Evolutionary conservation across 305 asterid species (phyloP).

Genomic region (Fraxinus albicans): DNA sequence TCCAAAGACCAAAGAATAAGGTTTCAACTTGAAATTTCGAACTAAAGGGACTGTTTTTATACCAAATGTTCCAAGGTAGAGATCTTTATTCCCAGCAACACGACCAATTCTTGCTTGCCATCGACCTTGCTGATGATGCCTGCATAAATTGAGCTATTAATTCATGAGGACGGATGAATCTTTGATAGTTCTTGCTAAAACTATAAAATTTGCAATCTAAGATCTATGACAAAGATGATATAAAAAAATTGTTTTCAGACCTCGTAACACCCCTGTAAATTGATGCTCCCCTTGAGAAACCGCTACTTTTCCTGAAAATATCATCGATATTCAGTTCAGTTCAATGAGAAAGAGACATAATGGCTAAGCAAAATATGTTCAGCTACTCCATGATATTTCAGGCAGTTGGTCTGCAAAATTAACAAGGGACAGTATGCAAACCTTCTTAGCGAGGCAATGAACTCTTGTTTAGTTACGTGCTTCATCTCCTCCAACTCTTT

Average conservation of each 20-base stretch:
- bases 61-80: conserved; percentile 96
- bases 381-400: background rate
- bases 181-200: background rate
- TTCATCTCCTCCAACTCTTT: conserved; percentile 91
- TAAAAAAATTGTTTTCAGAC: conserved; percentile 25
- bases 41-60: background rate
- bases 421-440: conserved; percentile 13
- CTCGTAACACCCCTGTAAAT: conserved; percentile 89
- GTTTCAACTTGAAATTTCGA: background rate
- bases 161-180: background rate
- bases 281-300: conserved; percentile 95
- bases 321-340: background rate
- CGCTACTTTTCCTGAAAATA: conserved; percentile 74
- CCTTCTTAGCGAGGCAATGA: conserved; percentile 96
- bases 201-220: background rate
- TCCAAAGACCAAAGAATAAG: background rate
- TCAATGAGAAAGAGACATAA: background rate
- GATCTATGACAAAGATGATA: background rate
- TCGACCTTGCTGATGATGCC: conserved; percentile 99
- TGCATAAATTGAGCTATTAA: conserved; percentile 24
- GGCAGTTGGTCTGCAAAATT: background rate
- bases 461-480: conserved; percentile 80
- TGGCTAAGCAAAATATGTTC: background rate
- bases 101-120: conserved; percentile 99
- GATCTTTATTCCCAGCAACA: conserved; percentile 90